Conservation (phyloP, 768 basidiomycete genomes). For the Sistotremastrum niveocremeum region DNA sequence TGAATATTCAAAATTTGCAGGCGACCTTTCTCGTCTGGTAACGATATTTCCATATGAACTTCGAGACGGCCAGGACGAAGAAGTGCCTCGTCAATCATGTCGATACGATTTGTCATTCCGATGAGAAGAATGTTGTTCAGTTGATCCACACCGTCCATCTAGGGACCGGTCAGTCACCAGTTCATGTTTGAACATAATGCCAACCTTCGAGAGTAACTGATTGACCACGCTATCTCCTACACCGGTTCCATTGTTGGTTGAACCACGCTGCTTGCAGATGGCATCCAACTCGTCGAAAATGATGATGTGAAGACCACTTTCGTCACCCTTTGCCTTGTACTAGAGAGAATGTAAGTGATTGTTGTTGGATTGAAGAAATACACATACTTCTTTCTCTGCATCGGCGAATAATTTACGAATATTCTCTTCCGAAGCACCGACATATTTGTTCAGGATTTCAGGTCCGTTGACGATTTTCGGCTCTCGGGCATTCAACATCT, state of each 20-base stretch:
- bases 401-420: conserved; percentile 96
- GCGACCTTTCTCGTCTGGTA: conserved; percentile 89
- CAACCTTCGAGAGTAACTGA: conserved; percentile 89
- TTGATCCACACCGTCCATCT: conserved; percentile 99
- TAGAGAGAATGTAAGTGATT: conserved; percentile 17
- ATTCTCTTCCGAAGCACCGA: conserved; percentile 96
- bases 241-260: conserved; percentile 80
- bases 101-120: conserved; percentile 96
- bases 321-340: conserved; percentile 97
- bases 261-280: conserved; percentile 97
- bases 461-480: conserved; percentile 98
- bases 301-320: conserved; percentile 96
- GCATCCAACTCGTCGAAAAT: conserved; percentile 99
- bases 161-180: neutral
- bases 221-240: conserved; percentile 99
- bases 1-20: conserved; percentile 92
- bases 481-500: conserved; percentile 96
- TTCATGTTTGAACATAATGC: conserved; percentile 4
- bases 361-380: neutral
- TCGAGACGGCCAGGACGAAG: conserved; percentile 96
- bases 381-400: conserved; percentile 84
- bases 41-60: conserved; percentile 98
- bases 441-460: conserved; percentile 93
- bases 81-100: conserved; percentile 98
- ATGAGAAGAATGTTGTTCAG: conserved; percentile 98